Percentiles rank a stretch among this genome's conserved stretches.
phyloP scores from a whole-genome alignment of 352 stramenopile genomes.

The Lagenidium giganteum region DNA sequence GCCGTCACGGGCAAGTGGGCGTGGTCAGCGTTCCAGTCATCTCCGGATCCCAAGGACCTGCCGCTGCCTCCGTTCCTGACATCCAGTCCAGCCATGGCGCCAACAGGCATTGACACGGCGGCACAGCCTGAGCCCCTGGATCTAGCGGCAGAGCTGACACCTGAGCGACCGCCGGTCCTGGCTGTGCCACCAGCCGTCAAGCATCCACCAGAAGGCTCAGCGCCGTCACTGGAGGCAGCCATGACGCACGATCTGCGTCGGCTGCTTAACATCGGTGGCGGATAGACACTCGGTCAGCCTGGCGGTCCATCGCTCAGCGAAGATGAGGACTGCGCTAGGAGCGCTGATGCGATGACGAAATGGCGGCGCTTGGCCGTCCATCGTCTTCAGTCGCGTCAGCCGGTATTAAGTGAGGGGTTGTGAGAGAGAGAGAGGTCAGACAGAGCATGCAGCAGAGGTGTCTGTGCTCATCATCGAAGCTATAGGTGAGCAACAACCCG shows the following conservation, averaged over 20 bases:
- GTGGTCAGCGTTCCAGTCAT: slow-evolving; percentile 82
- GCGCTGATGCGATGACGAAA: too few species aligned
- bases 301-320: too few species aligned
- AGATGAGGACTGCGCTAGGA: too few species aligned
- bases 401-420: too few species aligned
- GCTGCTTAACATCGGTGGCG: slow-evolving; percentile 76
- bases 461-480: too few species aligned
- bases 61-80: slow-evolving; percentile 72
- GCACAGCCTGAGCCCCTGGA: slow-evolving; percentile 15
- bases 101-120: slow-evolving; percentile 12
- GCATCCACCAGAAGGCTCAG: background rate
- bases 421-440: too few species aligned
- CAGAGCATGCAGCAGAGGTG: too few species aligned
- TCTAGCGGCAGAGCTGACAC: slow-evolving; percentile 1
- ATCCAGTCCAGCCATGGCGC: slow-evolving; percentile 11
- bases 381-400: too few species aligned
- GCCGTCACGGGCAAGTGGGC: slow-evolving; percentile 69
- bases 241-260: slow-evolving; percentile 77
- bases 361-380: too few species aligned
- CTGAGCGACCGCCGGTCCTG: slow-evolving; percentile 23
- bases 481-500: too few species aligned
- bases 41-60: slow-evolving; percentile 62
- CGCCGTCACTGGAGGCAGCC: slow-evolving; percentile 52
- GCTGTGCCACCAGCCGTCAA: slow-evolving; percentile 22
- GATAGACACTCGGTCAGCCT: slow-evolving; percentile 8